Percentiles rank a stretch among this genome's conserved stretches.
phyloP scores from a whole-genome alignment of 2,329 filamentous ascomycete genomes.

The Leptographium lundbergii region DNA sequence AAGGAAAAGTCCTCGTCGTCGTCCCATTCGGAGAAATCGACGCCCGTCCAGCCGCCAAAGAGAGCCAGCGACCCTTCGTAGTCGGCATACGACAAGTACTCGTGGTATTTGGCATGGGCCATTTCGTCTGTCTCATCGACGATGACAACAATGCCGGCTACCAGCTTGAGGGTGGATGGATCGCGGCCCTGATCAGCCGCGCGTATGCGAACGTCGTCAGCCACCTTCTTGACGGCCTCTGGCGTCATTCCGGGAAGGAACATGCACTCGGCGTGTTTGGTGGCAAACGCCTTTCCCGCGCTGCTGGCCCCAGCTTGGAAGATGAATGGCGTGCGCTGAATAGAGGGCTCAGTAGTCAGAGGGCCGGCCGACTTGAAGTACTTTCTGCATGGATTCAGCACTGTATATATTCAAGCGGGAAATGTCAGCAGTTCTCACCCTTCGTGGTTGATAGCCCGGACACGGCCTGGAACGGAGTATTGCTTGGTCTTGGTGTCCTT shows the following conservation, averaged over 20 bases:
- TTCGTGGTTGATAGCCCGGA: neutral
- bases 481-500: constrained; percentile 5
- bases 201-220: constrained; percentile 3
- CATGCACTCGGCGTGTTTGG: constrained; percentile 14
- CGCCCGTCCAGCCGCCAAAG: constrained; percentile 3
- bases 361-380: neutral
- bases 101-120: constrained; percentile 13
- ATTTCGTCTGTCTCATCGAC: constrained; percentile 12
- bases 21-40: constrained; percentile 13
- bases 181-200: constrained; percentile 10
- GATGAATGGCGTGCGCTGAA: constrained; percentile 12
- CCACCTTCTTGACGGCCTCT: neutral
- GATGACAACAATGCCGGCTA: constrained; percentile 11
- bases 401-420: neutral
- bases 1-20: constrained; percentile 12
- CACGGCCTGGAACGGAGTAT: constrained; percentile 5
- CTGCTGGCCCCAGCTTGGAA: constrained; percentile 15
- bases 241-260: constrained; percentile 11
- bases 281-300: constrained; percentile 12
- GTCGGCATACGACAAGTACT: constrained; percentile 4
- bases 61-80: constrained; percentile 1
- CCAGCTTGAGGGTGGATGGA: constrained; percentile 11
- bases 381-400: neutral
- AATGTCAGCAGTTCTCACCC: neutral
- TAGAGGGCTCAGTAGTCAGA: constrained; percentile 3